These are phyloP conservation scores for Botrytis hyacinthi DNA, from an alignment of 2,329 filamentous ascomycete genomes.

Conservation along the genomic window DNA sequence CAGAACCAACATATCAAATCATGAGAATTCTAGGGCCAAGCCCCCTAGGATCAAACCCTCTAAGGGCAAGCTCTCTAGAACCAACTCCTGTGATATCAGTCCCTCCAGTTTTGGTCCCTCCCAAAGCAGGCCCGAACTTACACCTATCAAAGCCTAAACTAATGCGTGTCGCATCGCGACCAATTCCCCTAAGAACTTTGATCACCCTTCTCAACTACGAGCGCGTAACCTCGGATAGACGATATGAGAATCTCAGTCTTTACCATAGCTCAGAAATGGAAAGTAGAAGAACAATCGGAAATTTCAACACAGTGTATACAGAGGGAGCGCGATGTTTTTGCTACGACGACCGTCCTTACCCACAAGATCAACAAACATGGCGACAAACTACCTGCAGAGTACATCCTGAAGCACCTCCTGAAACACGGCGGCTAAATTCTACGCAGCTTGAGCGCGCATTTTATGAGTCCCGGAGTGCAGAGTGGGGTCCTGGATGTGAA, in stretches of 20 bases:
- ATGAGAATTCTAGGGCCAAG: background rate
- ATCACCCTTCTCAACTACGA: background rate
- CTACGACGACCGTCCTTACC: background rate
- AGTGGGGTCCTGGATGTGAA: background rate
- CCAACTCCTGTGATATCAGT: background rate
- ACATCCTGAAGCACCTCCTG: background rate
- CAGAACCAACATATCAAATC: background rate
- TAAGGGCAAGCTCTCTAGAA: background rate
- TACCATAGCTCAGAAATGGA: background rate
- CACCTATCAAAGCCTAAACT: background rate
- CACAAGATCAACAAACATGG: background rate
- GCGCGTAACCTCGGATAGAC: background rate
- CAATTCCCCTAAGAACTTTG: background rate
- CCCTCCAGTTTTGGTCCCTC: background rate
- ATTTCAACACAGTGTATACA: background rate
- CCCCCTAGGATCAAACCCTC: background rate
- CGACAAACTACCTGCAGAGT: background rate
- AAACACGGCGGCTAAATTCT: background rate
- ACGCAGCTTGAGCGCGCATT: background rate
- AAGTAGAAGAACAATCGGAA: background rate
- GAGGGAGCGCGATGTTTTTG: background rate
- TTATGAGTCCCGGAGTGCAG: background rate
- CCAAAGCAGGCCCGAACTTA: background rate
- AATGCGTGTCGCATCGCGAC: background rate
- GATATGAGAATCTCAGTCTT: background rate